Base-by-base conservation (phyloP, 2,329 filamentous ascomycete genomes). In the Pseudomassariella vexata region DNA sequence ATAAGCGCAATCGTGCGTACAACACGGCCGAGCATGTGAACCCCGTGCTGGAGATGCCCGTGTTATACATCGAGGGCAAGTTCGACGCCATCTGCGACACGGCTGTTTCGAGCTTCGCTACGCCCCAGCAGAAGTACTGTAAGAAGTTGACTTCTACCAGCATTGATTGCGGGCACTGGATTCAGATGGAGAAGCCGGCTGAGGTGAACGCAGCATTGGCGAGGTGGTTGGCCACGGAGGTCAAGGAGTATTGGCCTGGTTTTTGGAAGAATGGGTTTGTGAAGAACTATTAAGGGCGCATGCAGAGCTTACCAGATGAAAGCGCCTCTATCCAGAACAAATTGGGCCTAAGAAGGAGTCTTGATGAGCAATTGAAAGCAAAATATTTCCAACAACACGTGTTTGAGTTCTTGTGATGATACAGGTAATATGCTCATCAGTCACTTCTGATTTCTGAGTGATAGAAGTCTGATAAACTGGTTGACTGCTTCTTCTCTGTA, bases 1-100 rank as follows among this genome's bases (percentile, higher is more conserved):
- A 66, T 38, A 48, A 55, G 5, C 47, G 42, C 9, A 70, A 71
- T 33, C 43, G 39, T 3, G 54, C 52, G 23, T 70, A 63, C 42
- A 56, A 53, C 6, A 14, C 11, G 2, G 30, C 34, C 5, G 39
- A 40, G 6, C 29, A 44, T 5, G 47, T 46, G 35, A 55, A 57
- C 14, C 52, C 55, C 3, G 34, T 30, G 17, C 40, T 70, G 24
- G 56, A 52, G 32, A 52, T 62, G 32, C 54, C 54, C 2, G 50
- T 50, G 6, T 36, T 56, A 12, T 55, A 55, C 25, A 36, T 56
- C 14, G 56, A 63, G 26, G 59, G 56, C 1, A 50, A 48, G 19
- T 60, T 53, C 32, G 65, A 68, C 34, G 30, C 39, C 3, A 49
- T 60, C 9, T 64, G 61, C 29, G 52, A 56, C 5, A 57, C 55